Base-by-base conservation (phyloP, 768 basidiomycete genomes). In the Goffeauzyma gilvescens region DNA sequence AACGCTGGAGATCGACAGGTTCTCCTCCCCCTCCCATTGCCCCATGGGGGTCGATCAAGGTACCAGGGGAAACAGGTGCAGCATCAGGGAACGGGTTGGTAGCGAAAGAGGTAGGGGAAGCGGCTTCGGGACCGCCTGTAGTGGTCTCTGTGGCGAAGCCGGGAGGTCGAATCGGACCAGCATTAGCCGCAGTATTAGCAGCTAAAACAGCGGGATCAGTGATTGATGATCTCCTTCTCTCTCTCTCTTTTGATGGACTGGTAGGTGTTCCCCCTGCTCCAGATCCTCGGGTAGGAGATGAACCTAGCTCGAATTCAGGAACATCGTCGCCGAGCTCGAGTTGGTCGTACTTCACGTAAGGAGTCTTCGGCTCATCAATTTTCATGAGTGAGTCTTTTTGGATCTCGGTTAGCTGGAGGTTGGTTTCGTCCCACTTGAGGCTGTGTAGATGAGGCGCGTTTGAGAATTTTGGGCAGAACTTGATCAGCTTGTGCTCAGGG, bases 341-440 rank as follows among this genome's bases (percentile, higher is more conserved):
- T 44, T 18, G 38, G 21, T 61, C 60, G 41, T 58, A 62, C 28
- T 84, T 71, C 41, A 95, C 87, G 64, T 81, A 95, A 2, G 87
- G 87, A 8, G 87, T 95, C 72, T 95, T 95, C 41, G 87, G 87
- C 57, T 95, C 87, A 2, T 83, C 86, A 57, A 95, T 95, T 74
- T 93, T 95, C 87, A 93, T 95, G 58, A 86, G 68, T 50, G 83
- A 87, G 57, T 90, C 86, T 65, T 90, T 90, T 70, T 81, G 76
- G 51, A 85, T 77, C 65, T 95, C 87, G 1, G 87, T 93, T 55
- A 82, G 64, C 20, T 83, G 82, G 26, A 95, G 71, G 59, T 93
- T 95, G 60, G 76, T 82, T 57, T 95, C 87, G 58, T 95, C 89
- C 87, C 87, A 95, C 58, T 83, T 81, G 55, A 93, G 58, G 54